phyloP scores from a whole-genome alignment of 164 flowering plant species.

The Warburgia ugandensis region DNA sequence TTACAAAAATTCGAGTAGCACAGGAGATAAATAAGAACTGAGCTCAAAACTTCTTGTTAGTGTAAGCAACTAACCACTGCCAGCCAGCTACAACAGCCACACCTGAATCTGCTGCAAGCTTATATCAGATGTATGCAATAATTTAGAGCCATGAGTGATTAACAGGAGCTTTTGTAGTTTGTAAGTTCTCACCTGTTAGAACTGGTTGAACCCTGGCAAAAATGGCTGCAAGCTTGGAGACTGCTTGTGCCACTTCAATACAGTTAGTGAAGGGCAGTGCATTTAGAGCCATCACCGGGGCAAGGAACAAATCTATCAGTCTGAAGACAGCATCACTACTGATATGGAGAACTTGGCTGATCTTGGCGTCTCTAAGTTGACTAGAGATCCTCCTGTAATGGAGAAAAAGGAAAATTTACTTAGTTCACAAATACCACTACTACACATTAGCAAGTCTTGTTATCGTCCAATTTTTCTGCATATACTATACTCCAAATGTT shows the following conservation, averaged over 20 bases:
- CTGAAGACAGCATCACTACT: constrained; percentile 14
- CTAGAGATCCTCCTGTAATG: constrained; percentile 21
- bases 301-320: constrained; percentile 14
- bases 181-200: constrained; percentile 25
- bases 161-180: not conserved
- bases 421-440: too few species aligned
- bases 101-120: too few species aligned
- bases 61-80: constrained; percentile 7
- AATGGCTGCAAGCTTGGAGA: constrained; percentile 15
- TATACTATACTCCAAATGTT: too few species aligned
- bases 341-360: constrained; percentile 23
- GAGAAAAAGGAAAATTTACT: too few species aligned
- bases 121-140: not conserved
- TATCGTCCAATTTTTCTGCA: too few species aligned
- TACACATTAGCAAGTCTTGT: too few species aligned
- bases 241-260: constrained; percentile 7
- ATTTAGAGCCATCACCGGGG: constrained; percentile 13
- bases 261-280: constrained; percentile 17
- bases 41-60: too few species aligned
- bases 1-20: too few species aligned
- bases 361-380: constrained; percentile 24
- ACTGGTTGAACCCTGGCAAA: constrained; percentile 24
- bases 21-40: too few species aligned
- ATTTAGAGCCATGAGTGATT: not conserved
- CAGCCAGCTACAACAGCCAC: constrained; percentile 6